Conservation (phyloP, 2,329 filamentous ascomycete species). For the Apiospora malaysiana region DNA sequence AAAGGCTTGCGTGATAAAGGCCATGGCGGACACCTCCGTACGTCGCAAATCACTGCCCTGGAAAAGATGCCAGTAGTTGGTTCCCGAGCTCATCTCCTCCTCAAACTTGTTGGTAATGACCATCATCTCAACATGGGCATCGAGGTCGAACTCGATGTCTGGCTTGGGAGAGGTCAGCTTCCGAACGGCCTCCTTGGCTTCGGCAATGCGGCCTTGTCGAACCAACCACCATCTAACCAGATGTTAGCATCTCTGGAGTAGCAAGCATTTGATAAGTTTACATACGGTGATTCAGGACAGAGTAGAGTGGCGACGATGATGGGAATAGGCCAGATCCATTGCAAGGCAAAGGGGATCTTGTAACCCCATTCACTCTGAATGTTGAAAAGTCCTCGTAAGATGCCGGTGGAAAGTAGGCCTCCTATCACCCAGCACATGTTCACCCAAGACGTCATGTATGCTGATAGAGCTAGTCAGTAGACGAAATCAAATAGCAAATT, state of each 20-base stretch:
- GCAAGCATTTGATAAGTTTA: background rate
- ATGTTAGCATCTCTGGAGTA: background rate
- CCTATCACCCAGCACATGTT: conserved; percentile 26
- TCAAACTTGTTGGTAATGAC: conserved; percentile 24
- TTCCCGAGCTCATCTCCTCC: conserved; percentile 21
- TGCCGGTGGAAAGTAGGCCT: conserved; percentile 21
- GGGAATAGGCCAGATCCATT: conserved; percentile 26
- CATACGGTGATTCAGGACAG: conserved; percentile 23
- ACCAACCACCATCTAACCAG: conserved; percentile 20
- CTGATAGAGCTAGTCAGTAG: background rate
- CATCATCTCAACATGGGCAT: conserved; percentile 26
- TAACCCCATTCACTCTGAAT: conserved; percentile 24
- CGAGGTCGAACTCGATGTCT: conserved; percentile 21
- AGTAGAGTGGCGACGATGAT: conserved; percentile 21
- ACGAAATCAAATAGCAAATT: background rate
- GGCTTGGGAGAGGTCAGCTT: conserved; percentile 18
- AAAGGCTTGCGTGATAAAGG: conserved; percentile 24
- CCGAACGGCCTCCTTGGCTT: conserved; percentile 22
- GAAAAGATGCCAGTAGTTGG: conserved; percentile 26
- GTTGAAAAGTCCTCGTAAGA: conserved; percentile 24
- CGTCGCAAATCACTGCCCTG: conserved; percentile 23
- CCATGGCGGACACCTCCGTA: conserved; percentile 25
- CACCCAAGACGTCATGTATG: conserved; percentile 26
- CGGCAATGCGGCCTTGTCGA: conserved; percentile 22
- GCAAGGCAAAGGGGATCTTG: conserved; percentile 23